Evolutionary conservation across 1,284 basidiomycete genomes (phyloP), one percentile per base, ranked within the genome.

Genomic region (Cutaneotrichosporon sp.): DNA sequence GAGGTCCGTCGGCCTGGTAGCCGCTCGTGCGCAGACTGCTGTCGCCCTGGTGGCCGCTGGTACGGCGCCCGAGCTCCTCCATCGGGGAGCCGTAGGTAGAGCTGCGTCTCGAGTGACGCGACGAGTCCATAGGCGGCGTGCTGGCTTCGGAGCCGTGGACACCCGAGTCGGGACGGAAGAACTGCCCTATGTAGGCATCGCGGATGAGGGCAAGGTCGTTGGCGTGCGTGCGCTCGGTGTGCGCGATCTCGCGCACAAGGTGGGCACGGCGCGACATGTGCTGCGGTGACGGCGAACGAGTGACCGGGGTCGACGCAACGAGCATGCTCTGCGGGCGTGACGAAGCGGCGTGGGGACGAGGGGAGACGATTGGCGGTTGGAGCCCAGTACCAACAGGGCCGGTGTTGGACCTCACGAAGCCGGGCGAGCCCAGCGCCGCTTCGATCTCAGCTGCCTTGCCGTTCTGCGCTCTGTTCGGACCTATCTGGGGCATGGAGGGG

Each of bases 211-310:
- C 88, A 22, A 97, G 83, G 81, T 97, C 94, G 11, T 86, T 88
- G 1, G 93, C 91, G 78, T 95, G 95, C 0, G 89, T 87, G 29
- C 89, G 83, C 75, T 97, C 94, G 22, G 91, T 93, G 13, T 86
- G 85, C 47, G 92, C 84, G 24, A 95, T 82, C 72, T 97, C 94
- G 52, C 88, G 85, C 36, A 97, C 81, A 1, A 92, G 89, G 73
- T 95, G 89, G 25, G 87, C 84, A 27, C 94, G 86, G 80, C 92
- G 95, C 20, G 89, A 81, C 38, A 83, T 52, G 55, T 38, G 65
- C 3, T 63, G 46, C 0, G 57, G 59, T 22, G 58, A 63, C 43
- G 60, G 57, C 34, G 67, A 62, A 25, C 43, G 63, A 52, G 42
- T 50, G 49, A 55, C 38, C 6, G 47, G 25, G 20, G 52, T 18